Conservation (phyloP, 2,329 filamentous ascomycete genomes). For the Fusarium sp. region DNA sequence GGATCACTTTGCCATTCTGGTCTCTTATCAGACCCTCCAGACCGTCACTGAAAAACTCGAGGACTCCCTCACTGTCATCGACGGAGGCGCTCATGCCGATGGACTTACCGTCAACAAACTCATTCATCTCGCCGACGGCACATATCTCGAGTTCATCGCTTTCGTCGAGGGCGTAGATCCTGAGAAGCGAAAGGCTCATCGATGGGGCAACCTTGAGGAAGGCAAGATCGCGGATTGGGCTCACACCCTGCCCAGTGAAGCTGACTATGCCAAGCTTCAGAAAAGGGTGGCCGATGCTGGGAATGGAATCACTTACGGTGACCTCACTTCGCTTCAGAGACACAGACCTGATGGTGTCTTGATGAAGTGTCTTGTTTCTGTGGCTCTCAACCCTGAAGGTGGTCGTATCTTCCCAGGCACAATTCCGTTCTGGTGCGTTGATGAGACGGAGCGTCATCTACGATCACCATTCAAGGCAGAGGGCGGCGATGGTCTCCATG, state of each 20-base stretch:
- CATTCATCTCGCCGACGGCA: constrained; percentile 73
- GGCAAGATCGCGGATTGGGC: constrained; percentile 74
- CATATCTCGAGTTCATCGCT: constrained; percentile 77
- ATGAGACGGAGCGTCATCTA: constrained; percentile 69
- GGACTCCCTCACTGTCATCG: constrained; percentile 69
- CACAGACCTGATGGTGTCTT: constrained; percentile 68
- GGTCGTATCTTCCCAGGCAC: constrained; percentile 60
- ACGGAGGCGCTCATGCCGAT: constrained; percentile 74
- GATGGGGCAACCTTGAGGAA: constrained; percentile 69
- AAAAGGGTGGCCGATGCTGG: constrained; percentile 52
- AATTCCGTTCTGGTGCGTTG: constrained; percentile 77
- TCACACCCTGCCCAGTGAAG: constrained; percentile 61
- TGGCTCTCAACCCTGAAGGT: constrained; percentile 51
- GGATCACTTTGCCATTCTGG: constrained; percentile 76
- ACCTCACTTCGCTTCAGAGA: constrained; percentile 68
- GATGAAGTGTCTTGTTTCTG: constrained; percentile 73
- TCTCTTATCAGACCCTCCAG: constrained; percentile 66
- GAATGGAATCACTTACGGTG: constrained; percentile 61
- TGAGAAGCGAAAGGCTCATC: constrained; percentile 63
- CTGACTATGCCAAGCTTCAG: constrained; percentile 58
- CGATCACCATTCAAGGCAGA: constrained; percentile 65
- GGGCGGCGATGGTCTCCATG: constrained; percentile 25
- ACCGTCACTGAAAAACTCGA: constrained; percentile 66
- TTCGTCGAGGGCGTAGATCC: constrained; percentile 66
- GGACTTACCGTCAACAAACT: constrained; percentile 74